Base-by-base conservation (phyloP, 306 rosid species). In the Luffa acutangula region DNA sequence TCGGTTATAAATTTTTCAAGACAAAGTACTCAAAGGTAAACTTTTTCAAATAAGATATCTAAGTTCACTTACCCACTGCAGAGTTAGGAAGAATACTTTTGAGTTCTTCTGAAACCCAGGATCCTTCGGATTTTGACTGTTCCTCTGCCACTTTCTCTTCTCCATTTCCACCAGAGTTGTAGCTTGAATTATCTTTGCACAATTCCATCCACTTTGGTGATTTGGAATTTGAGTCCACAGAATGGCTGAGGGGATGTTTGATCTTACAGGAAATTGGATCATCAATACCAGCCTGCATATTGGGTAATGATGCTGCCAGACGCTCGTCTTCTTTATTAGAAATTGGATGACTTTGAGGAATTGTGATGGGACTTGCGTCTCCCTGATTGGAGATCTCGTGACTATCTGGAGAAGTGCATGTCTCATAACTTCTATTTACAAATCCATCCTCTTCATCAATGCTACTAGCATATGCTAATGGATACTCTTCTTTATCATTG, bases 301-400 rank as follows among this genome's bases (percentile, higher is more conserved):
- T 86, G n/a, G 99, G 97, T 85, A 93, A 82, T 49, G 99, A 95
- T 80, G 76, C 89, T 21, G 78, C 81, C 69, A 54, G 79, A 83
- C 75, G 83, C 76, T 54, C 82, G 80, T 78, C 88, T 80, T 89
- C 85, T 63, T 81, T 78, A 13, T 79, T 81, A 63, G 41, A 72
- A 80, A 69, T 84, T 70, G 63, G 80, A 36, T 41, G 77, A 71
- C 53, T 84, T 84, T 83, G 70, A 31, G 84, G 89, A 80, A 93
- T 86, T 63, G 25, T 81, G 17, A 91, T 81, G 77, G 92, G 90
- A 80, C 75, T 49, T 70, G 92, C 82, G 34, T 66, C 33, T 70
- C 43, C 82, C 83, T 13, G 56, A 57, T 37, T 72, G 92, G 85
- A 59, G 75, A 33, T 77, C 48, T 83, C 83, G 52, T 71, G 77